Percentiles rank a stretch among this genome's conserved stretches.
These are phyloP conservation scores for Brettanomyces sp. DNA, from an alignment of 805 yeast genomes.

Conservation along the genomic window DNA sequence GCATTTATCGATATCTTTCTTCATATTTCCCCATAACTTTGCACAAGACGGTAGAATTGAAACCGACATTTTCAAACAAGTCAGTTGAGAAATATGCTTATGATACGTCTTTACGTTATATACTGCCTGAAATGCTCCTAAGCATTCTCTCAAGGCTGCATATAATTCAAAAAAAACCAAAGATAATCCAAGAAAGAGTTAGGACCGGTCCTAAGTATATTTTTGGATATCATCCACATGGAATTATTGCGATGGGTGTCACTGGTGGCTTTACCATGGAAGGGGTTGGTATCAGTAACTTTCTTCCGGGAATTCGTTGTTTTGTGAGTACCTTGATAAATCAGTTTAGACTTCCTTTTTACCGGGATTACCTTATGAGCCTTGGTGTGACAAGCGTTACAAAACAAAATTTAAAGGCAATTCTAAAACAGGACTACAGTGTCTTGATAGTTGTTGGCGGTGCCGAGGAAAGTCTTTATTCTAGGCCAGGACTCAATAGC, in stretches of 20 bases:
- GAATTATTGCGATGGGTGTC: constrained; percentile 84
- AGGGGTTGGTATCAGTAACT: constrained; percentile 56
- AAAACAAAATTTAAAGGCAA: constrained; percentile 53
- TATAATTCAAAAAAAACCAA: neutral
- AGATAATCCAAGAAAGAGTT: constrained; percentile 15
- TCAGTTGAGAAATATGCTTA: constrained; percentile 4
- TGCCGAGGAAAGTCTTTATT: constrained; percentile 76
- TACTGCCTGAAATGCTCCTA: constrained; percentile 3
- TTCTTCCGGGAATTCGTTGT: constrained; percentile 77
- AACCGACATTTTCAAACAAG: constrained; percentile 53
- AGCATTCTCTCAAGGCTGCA: neutral
- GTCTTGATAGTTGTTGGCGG: constrained; percentile 91
- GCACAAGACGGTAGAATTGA: constrained; percentile 56
- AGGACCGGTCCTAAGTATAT: constrained; percentile 64
- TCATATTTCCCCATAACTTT: constrained; percentile 70
- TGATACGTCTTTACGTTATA: neutral
- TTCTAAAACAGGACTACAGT: constrained; percentile 56
- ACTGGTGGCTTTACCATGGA: constrained; percentile 80
- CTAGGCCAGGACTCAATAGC: constrained; percentile 51
- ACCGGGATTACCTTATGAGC: constrained; percentile 72
- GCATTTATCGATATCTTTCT: constrained; percentile 63
- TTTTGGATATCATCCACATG: constrained; percentile 94
- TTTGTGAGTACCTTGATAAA: constrained; percentile 72
- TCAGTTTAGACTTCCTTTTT: constrained; percentile 75
- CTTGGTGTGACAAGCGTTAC: constrained; percentile 81